Conservation (phyloP, 2,329 filamentous ascomycete genomes). For the Botrytis paeoniae region DNA sequence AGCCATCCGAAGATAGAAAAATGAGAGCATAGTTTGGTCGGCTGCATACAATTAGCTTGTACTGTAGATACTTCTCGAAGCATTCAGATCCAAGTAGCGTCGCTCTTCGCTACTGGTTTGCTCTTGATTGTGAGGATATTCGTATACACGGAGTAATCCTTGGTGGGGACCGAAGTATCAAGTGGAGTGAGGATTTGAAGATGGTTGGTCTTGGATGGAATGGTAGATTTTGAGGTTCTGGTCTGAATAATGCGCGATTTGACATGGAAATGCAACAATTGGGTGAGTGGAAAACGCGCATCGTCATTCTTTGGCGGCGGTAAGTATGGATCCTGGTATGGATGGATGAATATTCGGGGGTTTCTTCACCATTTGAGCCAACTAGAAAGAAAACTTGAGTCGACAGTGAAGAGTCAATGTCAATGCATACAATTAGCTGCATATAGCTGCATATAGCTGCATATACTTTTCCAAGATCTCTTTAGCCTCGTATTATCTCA, state of each 20-base stretch:
- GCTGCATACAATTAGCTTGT: neutral
- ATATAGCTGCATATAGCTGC: neutral
- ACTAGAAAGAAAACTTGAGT: neutral
- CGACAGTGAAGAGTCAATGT: neutral
- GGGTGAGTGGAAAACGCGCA: neutral
- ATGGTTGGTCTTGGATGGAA: neutral
- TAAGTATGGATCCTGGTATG: neutral
- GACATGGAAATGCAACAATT: slow-evolving; percentile 8
- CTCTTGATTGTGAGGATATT: neutral
- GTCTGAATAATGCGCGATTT: neutral
- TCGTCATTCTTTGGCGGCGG: neutral
- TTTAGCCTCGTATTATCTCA: neutral
- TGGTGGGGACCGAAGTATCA: neutral
- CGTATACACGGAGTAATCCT: neutral
- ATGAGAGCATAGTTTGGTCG: neutral
- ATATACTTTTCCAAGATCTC: neutral
- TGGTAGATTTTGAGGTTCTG: neutral
- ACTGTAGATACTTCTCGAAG: neutral
- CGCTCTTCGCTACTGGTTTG: neutral
- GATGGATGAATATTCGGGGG: neutral
- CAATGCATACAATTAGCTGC: neutral
- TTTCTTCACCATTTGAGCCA: neutral
- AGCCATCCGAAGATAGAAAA: neutral
- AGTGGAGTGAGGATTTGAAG: neutral
- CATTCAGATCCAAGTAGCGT: neutral